A percentile compares a stretch with the other conserved stretches of the same genome.
These are phyloP conservation scores for Aspergillus nidulans DNA, from an alignment of 495 filamentous ascomycete genomes.

Conservation along the genomic window DNA sequence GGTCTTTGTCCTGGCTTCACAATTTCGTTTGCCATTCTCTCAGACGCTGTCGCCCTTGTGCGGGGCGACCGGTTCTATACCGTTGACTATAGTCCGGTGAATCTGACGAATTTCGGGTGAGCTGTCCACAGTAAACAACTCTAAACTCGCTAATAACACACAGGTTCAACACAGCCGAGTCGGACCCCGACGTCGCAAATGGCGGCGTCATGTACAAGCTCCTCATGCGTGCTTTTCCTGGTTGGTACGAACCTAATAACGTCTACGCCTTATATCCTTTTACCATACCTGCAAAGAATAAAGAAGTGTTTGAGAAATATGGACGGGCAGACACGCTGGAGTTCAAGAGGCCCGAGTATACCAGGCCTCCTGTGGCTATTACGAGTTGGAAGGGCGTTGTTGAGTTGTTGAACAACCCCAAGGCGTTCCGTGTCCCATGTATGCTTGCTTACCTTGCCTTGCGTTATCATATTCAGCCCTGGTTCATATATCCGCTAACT, in stretches of 20 bases:
- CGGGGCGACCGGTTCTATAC: conserved; percentile 52
- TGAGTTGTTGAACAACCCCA: conserved; percentile 7
- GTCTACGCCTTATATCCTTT: conserved; percentile 84
- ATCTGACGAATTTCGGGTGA: conserved; percentile 73
- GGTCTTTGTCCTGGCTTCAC: conserved; percentile 54
- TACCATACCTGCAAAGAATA: conserved; percentile 68
- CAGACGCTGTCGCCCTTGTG: conserved; percentile 51
- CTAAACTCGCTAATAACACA: not conserved
- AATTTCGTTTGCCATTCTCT: conserved; percentile 48
- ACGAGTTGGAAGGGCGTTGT: conserved; percentile 10
- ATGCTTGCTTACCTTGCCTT: conserved; percentile 56
- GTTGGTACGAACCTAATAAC: conserved; percentile 70
- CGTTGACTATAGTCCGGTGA: conserved; percentile 59
- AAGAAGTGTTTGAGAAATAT: conserved; percentile 64
- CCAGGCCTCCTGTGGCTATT: conserved; percentile 11
- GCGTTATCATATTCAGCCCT: conserved; percentile 9
- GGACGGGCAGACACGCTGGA: conserved; percentile 43
- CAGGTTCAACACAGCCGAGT: conserved; percentile 61
- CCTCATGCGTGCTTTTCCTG: conserved; percentile 71
- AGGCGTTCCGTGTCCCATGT: conserved; percentile 30
- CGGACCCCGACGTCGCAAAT: conserved; percentile 66
- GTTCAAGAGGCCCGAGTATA: conserved; percentile 60
- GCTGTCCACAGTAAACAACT: not conserved
- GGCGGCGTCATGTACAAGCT: conserved; percentile 84
- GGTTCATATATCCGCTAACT: conserved; percentile 27